phyloP scores from a whole-genome alignment of 768 basidiomycete genomes.

The Tricholoma saponaceum region DNA sequence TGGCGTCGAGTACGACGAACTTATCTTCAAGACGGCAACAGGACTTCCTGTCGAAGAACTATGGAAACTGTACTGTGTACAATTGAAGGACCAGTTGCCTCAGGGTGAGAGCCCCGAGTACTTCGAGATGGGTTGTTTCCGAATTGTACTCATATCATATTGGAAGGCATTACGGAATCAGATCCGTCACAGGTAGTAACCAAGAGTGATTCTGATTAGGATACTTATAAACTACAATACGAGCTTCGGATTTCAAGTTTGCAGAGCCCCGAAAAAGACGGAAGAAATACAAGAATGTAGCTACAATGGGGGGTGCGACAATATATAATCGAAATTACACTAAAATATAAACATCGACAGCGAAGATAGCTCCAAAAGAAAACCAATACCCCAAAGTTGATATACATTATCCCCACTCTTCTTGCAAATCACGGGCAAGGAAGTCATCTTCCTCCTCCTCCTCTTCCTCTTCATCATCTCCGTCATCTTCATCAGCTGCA shows the following conservation, averaged over 20 bases:
- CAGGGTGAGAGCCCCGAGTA: neutral
- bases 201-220: neutral
- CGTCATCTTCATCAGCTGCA: conserved; percentile 33
- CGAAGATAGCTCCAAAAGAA: conserved; percentile 1
- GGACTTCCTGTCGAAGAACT: conserved; percentile 50
- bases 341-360: conserved; percentile 1
- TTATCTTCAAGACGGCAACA: conserved; percentile 48
- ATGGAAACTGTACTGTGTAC: conserved; percentile 53
- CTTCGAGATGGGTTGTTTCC: neutral
- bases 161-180: neutral
- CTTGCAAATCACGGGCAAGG: conserved; percentile 74
- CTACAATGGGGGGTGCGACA: conserved; percentile 5
- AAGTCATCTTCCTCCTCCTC: conserved; percentile 72
- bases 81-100: conserved; percentile 20
- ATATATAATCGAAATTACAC: conserved; percentile 8
- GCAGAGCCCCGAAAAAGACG: neutral
- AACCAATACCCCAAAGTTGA: neutral
- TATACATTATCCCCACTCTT: conserved; percentile 65
- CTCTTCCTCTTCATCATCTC: conserved; percentile 43
- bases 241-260: neutral
- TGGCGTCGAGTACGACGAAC: conserved; percentile 43
- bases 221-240: neutral
- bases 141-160: neutral
- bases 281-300: conserved; percentile 4
- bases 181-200: neutral